phyloP scores from a whole-genome alignment of 2,329 filamentous ascomycete species.

The Elsinoe necatrix region DNA sequence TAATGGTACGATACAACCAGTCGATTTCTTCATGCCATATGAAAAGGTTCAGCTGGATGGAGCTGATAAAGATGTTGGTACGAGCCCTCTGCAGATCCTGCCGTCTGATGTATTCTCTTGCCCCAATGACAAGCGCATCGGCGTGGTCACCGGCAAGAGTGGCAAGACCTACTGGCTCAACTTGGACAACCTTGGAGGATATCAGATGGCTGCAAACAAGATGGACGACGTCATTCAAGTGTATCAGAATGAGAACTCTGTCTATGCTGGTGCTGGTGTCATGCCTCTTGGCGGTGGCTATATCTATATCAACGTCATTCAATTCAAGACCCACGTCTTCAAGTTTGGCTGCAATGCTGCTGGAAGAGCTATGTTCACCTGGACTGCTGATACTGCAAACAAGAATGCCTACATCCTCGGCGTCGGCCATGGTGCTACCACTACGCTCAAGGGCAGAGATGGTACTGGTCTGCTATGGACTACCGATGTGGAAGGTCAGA shows the following conservation, averaged over 20 bases:
- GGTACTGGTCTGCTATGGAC: conserved; percentile 52
- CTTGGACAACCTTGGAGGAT: conserved; percentile 43
- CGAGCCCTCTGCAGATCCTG: conserved; percentile 38
- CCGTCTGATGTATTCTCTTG: conserved; percentile 38
- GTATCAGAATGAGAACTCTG: conserved; percentile 42
- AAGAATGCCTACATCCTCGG: conserved; percentile 47
- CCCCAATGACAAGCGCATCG: conserved; percentile 38
- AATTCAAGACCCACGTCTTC: conserved; percentile 49
- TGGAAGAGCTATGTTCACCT: conserved; percentile 47
- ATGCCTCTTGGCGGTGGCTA: conserved; percentile 42
- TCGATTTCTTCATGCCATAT: conserved; percentile 46
- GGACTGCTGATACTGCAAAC: conserved; percentile 43
- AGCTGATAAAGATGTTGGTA: conserved; percentile 43
- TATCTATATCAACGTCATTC: conserved; percentile 46
- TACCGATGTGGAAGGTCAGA: conserved; percentile 46
- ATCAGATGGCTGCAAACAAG: conserved; percentile 38
- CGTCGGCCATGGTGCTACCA: conserved; percentile 49
- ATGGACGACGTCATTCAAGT: conserved; percentile 39
- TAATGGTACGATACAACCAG: conserved; percentile 36
- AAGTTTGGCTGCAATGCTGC: conserved; percentile 45
- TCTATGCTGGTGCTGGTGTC: conserved; percentile 42
- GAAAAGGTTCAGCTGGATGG: conserved; percentile 44
- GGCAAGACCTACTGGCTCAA: conserved; percentile 46
- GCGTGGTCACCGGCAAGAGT: conserved; percentile 43
- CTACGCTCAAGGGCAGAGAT: conserved; percentile 44